Evolutionary conservation across 2,329 filamentous ascomycete species (phyloP).

Genomic region (Trichoderma endophyticum): DNA sequence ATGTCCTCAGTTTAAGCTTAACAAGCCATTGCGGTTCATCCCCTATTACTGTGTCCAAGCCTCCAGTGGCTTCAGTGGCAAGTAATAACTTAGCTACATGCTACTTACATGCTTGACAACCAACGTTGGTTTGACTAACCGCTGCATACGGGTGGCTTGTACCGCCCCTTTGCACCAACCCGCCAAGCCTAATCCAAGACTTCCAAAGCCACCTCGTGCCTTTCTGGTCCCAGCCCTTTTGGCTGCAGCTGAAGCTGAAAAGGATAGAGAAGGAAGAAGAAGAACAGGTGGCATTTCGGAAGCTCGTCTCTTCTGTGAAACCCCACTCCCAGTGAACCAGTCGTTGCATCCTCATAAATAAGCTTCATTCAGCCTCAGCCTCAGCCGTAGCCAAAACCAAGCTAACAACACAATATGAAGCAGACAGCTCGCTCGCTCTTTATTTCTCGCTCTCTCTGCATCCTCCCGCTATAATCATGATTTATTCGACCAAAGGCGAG

Average conservation of each 20-base stretch:
- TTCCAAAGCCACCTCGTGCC: not conserved
- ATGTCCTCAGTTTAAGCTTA: constrained; percentile 1
- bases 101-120: not conserved
- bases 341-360: not conserved
- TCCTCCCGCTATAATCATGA: not conserved
- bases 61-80: not conserved
- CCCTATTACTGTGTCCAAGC: not conserved
- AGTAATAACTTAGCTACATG: not conserved
- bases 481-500: not conserved
- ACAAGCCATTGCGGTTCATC: not conserved
- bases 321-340: not conserved
- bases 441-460: not conserved
- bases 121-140: not conserved
- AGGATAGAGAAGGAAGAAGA: not conserved
- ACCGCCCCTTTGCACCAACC: not conserved
- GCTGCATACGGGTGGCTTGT: not conserved
- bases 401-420: not conserved
- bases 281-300: not conserved
- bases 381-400: not conserved
- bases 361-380: constrained; percentile 1
- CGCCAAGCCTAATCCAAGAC: not conserved
- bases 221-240: not conserved
- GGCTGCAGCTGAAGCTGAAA: not conserved
- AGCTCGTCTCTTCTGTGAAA: not conserved
- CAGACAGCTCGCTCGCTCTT: not conserved